A percentile compares a stretch with the other conserved stretches of the same genome.
These are phyloP conservation scores for Pseudogymnoascus sp. DNA, from an alignment of 2,329 filamentous ascomycete genomes.

Conservation along the genomic window DNA sequence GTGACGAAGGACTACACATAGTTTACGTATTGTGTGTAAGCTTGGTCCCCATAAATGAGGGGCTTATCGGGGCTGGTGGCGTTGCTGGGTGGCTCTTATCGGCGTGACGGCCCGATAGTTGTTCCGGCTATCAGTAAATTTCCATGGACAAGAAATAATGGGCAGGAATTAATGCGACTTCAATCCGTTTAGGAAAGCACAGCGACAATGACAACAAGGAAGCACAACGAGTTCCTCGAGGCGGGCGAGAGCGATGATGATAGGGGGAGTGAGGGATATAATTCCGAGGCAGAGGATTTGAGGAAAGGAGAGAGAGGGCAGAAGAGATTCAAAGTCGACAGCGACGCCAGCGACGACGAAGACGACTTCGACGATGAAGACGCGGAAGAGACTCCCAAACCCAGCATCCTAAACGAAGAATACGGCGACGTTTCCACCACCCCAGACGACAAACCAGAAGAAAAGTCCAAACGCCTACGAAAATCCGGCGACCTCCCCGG, in stretches of 20 bases:
- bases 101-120: neutral
- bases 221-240: constrained; percentile 65
- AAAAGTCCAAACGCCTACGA: constrained; percentile 21
- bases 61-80: constrained; percentile 4
- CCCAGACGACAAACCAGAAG: constrained; percentile 15
- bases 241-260: constrained; percentile 50
- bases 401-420: constrained; percentile 24
- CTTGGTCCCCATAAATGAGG: constrained; percentile 4
- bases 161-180: neutral
- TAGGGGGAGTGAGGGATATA: constrained; percentile 43
- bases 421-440: constrained; percentile 23
- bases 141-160: neutral
- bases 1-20: neutral
- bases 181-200: neutral
- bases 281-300: constrained; percentile 59
- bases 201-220: constrained; percentile 54
- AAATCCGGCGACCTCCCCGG: constrained; percentile 35
- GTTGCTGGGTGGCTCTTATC: neutral
- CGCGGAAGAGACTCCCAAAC: constrained; percentile 19
- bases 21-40: neutral
- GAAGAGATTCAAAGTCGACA: constrained; percentile 56
- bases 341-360: constrained; percentile 33
- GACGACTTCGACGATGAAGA: constrained; percentile 21
- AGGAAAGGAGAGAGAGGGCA: constrained; percentile 53
- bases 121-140: constrained; percentile 8